phyloP scores from a whole-genome alignment of 352 stramenopile genomes.

The Pythium biforme region DNA sequence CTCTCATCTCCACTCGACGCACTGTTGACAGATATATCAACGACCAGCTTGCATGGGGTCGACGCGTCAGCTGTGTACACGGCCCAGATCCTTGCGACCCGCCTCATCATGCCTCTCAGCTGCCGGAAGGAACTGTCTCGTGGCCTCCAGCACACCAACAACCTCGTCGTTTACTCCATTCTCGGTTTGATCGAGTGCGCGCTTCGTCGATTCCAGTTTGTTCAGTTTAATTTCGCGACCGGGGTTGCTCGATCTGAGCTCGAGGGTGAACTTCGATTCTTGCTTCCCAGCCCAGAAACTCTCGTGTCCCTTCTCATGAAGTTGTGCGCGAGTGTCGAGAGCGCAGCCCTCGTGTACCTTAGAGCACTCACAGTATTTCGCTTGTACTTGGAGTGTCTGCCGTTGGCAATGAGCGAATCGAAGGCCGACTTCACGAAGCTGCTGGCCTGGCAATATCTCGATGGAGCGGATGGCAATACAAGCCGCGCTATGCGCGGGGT shows the following conservation, averaged over 20 bases:
- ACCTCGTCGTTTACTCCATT: conserved; percentile 71
- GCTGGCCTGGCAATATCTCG: conserved; percentile 55
- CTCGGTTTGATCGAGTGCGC: conserved; percentile 66
- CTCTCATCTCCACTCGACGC: conserved; percentile 52
- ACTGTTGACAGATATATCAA: conserved; percentile 25
- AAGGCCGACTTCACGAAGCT: conserved; percentile 87
- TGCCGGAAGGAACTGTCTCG: conserved; percentile 81
- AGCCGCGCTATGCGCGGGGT: conserved; percentile 39
- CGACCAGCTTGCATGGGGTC: neutral
- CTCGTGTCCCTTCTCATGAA: conserved; percentile 81
- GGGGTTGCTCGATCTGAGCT: conserved; percentile 34
- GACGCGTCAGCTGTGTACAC: conserved; percentile 22
- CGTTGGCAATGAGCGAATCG: conserved; percentile 70
- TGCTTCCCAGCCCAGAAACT: conserved; percentile 74
- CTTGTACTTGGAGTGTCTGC: conserved; percentile 73
- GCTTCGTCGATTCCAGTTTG: conserved; percentile 50
- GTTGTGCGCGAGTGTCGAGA: conserved; percentile 46
- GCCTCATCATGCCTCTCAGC: conserved; percentile 65
- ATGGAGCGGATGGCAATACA: conserved; percentile 21
- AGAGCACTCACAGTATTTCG: conserved; percentile 72
- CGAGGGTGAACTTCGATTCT: conserved; percentile 61
- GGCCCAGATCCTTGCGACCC: conserved; percentile 47
- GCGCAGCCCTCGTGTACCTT: conserved; percentile 61
- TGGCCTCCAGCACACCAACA: conserved; percentile 71
- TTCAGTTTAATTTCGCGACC: conserved; percentile 28